Evolutionary conservation across 768 basidiomycete genomes (phyloP), one percentile per base, ranked within the genome.

Genomic region (Suillus hirtellus): DNA sequence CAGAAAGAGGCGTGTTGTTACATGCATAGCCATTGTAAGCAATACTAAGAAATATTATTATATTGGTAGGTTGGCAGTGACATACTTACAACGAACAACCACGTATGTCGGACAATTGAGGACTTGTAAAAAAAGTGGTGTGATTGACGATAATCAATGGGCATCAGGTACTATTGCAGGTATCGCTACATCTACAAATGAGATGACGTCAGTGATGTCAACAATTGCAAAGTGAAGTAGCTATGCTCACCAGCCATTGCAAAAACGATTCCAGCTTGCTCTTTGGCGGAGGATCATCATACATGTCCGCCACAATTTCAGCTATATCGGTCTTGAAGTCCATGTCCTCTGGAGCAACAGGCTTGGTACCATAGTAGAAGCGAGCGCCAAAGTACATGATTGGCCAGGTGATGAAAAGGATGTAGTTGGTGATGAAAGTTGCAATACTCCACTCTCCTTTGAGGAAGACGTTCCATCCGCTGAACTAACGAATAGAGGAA

Each of bases 371-470:
- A 54, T 72, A 65, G 72, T 79, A 82, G 46, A 89, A 65, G 69
- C 84, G 85, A 64, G 87, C 84, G 17, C 75, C 80, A 40, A 81
- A 11, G 75, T 91, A 96, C 42, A 96, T 71, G 59, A 94, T 60
- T 27, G 92, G 92, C 85, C 95, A 93, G 42, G 88, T 60, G 19
- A 71, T 66, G 4, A 87, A 72, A 24, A 89, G 90, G 52, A 95
- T 72, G 74, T 96, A 96, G 73, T 86, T 93, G 27, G 93, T 94
- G 61, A 96, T 81, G 68, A 96, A 96, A n/a, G 74, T 81, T 38
- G 84, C 86, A 6, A 79, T 80, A 35, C 73, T 70, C 92, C 87
- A 89, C 0, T 76, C 65, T 27, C 74, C 78, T 62, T 74, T 77
- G 58, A 86, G 76, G 80, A 88, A 89, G 44, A 87, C 84, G 3